Evolutionary conservation across 1,284 basidiomycete genomes (phyloP).

Genomic region (Cutaneotrichosporon sp.): DNA sequence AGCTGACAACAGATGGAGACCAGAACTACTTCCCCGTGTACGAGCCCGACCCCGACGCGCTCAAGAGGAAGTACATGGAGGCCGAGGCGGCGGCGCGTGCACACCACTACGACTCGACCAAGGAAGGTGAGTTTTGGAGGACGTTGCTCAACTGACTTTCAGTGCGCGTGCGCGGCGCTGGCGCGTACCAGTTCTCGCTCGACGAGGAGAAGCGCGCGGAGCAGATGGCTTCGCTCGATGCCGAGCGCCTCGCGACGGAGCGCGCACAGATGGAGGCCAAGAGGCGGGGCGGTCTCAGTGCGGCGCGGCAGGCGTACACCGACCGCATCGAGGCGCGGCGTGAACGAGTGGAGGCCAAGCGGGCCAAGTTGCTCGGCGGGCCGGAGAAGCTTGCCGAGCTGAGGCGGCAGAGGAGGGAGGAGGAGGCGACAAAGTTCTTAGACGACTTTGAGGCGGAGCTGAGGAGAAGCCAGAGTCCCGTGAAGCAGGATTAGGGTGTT

Average conservation of each 20-base stretch:
- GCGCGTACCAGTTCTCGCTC: constrained; percentile 81
- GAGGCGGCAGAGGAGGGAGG: constrained; percentile 16
- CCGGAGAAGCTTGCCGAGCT: constrained; percentile 36
- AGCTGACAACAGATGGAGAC: constrained; percentile 61
- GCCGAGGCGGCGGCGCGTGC: constrained; percentile 67
- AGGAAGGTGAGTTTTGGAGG: constrained; percentile 61
- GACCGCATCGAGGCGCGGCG: constrained; percentile 77
- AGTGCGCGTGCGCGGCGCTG: constrained; percentile 74
- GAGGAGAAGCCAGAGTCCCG: constrained; percentile 3
- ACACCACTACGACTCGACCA: constrained; percentile 76
- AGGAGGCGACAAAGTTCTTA: constrained; percentile 44
- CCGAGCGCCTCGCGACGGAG: constrained; percentile 70
- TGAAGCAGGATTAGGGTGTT: background rate
- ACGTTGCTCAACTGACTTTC: background rate
- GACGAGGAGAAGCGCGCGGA: constrained; percentile 71
- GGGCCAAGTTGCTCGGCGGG: constrained; percentile 63
- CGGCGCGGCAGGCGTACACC: constrained; percentile 71
- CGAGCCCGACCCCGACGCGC: constrained; percentile 74
- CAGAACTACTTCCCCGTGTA: constrained; percentile 79
- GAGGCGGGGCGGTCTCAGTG: constrained; percentile 28
- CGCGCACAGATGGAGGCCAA: constrained; percentile 58
- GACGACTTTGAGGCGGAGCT: constrained; percentile 38
- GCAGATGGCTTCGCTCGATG: constrained; percentile 77
- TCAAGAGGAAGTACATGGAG: constrained; percentile 75
- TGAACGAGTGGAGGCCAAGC: constrained; percentile 74